Conservation (phyloP, 2,329 filamentous ascomycete genomes). For the Phialocephala sp. region DNA sequence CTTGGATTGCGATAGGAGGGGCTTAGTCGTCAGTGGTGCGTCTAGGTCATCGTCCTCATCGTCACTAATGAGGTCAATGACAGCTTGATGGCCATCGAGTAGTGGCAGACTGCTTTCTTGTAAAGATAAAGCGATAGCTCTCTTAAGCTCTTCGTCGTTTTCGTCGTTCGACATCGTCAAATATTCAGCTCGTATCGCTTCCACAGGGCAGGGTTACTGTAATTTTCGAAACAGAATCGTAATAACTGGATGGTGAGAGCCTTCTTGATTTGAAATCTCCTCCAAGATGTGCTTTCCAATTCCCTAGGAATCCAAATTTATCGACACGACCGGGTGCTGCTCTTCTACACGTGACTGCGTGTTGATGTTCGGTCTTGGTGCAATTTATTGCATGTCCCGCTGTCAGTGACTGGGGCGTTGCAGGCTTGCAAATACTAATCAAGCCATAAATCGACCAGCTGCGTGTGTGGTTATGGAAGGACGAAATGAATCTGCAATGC, state of each 20-base stretch:
- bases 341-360: not conserved
- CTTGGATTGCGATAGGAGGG: not conserved
- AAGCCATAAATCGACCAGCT: not conserved
- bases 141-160: slow-evolving; percentile 59
- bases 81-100: slow-evolving; percentile 25
- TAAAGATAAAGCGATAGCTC: slow-evolving; percentile 65
- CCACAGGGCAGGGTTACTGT: no score
- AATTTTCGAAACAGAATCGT: not conserved
- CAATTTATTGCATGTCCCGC: not conserved
- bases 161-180: slow-evolving; percentile 39
- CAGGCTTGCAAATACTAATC: not conserved
- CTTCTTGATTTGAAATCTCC: not conserved
- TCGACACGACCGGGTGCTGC: not conserved
- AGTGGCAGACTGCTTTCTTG: slow-evolving; percentile 16
- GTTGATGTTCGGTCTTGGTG: not conserved
- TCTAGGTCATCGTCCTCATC: slow-evolving; percentile 44
- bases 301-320: not conserved
- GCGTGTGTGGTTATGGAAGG: no score
- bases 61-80: slow-evolving; percentile 42
- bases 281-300: not conserved
- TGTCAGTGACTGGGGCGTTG: not conserved
- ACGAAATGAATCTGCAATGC: no score
- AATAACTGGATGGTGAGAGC: not conserved
- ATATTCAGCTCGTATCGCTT: not conserved
- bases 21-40: slow-evolving; percentile 31